phyloP scores from a whole-genome alignment of 257 asterid genomes.

The Perilla frutescens region DNA sequence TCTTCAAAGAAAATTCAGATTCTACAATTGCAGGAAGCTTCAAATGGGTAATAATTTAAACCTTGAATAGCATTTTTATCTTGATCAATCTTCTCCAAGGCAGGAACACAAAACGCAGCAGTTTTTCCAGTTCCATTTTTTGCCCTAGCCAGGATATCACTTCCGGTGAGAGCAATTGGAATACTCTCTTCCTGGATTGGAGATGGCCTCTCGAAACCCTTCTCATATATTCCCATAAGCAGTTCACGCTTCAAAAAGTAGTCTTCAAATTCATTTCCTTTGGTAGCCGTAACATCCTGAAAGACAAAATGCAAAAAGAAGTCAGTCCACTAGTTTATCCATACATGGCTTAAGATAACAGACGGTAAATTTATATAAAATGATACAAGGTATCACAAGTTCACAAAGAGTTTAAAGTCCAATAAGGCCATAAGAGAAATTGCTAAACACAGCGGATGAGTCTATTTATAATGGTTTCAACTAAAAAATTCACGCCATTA shows the following conservation, averaged over 20 bases:
- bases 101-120: slow-evolving; percentile 92
- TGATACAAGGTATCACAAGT: slow-evolving; percentile 14
- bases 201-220: slow-evolving; percentile 94
- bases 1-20: slow-evolving; percentile 18
- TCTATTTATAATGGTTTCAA: slow-evolving; percentile 10
- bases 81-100: slow-evolving; percentile 84
- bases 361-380: slow-evolving; percentile 7
- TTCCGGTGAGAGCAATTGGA: slow-evolving; percentile 92
- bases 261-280: slow-evolving; percentile 91
- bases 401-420: slow-evolving; percentile 20
- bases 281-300: slow-evolving; percentile 93
- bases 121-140: slow-evolving; percentile 97
- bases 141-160: slow-evolving; percentile 91
- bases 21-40: slow-evolving; percentile 19
- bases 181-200: slow-evolving; percentile 97
- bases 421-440: background rate
- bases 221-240: slow-evolving; percentile 95
- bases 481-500: background rate
- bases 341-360: background rate
- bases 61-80: slow-evolving; percentile 92
- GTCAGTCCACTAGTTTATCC: slow-evolving; percentile 16
- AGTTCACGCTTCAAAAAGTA: slow-evolving; percentile 88
- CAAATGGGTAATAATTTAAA: slow-evolving; percentile 34
- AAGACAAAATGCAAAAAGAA: slow-evolving; percentile 35
- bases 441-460: slow-evolving; percentile 6